Base-by-base conservation (phyloP, 192 early-diverging fungal species). In the Jimgerdemannia lactiflua region DNA sequence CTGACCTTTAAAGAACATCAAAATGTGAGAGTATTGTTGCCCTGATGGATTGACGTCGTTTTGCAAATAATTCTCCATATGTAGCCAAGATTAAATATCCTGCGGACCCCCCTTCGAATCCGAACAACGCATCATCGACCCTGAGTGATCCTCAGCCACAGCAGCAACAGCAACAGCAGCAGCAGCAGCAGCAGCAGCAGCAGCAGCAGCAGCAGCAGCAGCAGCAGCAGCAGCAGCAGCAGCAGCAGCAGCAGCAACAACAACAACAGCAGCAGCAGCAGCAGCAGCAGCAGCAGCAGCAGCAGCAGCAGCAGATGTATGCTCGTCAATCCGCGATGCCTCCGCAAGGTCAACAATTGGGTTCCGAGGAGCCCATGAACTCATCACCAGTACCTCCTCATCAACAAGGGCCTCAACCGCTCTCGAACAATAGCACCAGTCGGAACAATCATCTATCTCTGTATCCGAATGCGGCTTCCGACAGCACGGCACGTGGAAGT, bases 41-140 rank as follows among this genome's bases (percentile, higher is more conserved):
- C 29, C 29, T 1, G 29, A 29, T 29, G 29, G 29, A 29, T 29
- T 29, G 29, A 29, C 29, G 29, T 29, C 29, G 29, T 29, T 29
- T 29, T 29, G 29, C 29, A 29, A 29, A 29, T 29, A 29, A 29
- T 29, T 29, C 29, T 29, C 29, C 29, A 29, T 29, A 65, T 49
- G 10, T 68, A 89, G 87, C 71, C 75, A 89, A 87, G 66, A 87
- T 89, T 54, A 81, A 76, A 43, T 87, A 83, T 67, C 79, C 71
- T 29, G 70, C 75, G 2, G 76, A 74, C 8, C 65, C 79, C 4
- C 43, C 14, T 14, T 14, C 70, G 4, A 29, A 65, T 71, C 17
- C 69, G 69, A 20, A 65, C 72, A 42, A 54, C 64, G 8, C 14
- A 77, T 17, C 70, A 59, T n/a, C 70, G 43, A 3, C 73, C 18